Base-by-base conservation (phyloP, 768 basidiomycete species). In the Cyathus striatus region DNA sequence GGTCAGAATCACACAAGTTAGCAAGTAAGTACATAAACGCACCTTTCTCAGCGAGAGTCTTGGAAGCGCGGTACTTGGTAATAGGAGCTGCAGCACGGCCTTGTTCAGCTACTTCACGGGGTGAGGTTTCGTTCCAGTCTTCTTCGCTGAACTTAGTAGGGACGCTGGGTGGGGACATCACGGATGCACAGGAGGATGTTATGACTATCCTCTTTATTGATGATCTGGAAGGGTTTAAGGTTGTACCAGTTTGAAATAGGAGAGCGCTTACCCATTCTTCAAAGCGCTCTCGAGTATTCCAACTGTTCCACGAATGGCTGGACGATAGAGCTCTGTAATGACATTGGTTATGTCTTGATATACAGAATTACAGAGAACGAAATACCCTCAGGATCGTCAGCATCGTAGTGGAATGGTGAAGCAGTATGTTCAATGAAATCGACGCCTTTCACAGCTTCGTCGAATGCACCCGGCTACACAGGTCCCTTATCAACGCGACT, bases 381-480 rank as follows among this genome's bases (percentile, higher is more conserved):
- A 7, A 10, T 7, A 40, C 38, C 38, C 9, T 40, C 38, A 3
- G 72, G 71, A 25, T 74, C 64, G 9, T 62, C 60, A 1, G 64
- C 69, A 5, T 66, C 60, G 39, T 66, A 45, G 42, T 74, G 68
- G 54, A 78, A 71, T 2, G 82, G 81, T 1, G 81, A 82, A 0
- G 82, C 80, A 5, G 73, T 73, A 55, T 86, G 83, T 25, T 61
- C 69, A 38, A 89, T 70, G 1, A 71, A 85, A 42, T 83, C 76
- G 7, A 86, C 75, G 3, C 73, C 83, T 54, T 78, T 75, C 47
- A 86, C 79, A 2, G 79, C 83, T 38, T 84, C 75, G 56, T 87
- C 82, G 46, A 86, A 90, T 1, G 79, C 81, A 13, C 74, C 74
- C 3, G 67, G 67, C 75, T 79, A 32, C 12, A 32, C 12, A 12